Conservation (phyloP, 805 yeast genomes). For the Candida anglica region DNA sequence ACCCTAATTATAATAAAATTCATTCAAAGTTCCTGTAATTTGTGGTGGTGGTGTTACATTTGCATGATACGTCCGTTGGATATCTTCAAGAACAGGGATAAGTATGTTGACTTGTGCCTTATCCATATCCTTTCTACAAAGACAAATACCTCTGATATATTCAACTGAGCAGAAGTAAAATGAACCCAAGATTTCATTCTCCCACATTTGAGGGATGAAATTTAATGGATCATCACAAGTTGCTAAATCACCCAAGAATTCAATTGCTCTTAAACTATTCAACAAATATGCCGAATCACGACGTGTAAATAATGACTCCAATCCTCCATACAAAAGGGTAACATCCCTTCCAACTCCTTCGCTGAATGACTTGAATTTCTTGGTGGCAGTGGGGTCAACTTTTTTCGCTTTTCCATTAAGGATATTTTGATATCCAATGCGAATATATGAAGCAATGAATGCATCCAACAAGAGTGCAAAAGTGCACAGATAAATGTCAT, state of each 20-base stretch:
- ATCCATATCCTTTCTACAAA: slow-evolving; percentile 44
- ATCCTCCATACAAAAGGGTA: slow-evolving; percentile 30
- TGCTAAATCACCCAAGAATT: slow-evolving; percentile 35
- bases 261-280: slow-evolving; percentile 37
- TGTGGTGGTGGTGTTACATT: slow-evolving; percentile 29
- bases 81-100: slow-evolving; percentile 21
- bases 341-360: slow-evolving; percentile 38
- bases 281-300: slow-evolving; percentile 36
- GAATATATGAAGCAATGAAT: slow-evolving; percentile 32
- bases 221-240: slow-evolving; percentile 33
- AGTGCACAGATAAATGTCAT: slow-evolving; percentile 37
- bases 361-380: slow-evolving; percentile 33
- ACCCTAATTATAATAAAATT: slow-evolving; percentile 19
- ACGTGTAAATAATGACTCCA: slow-evolving; percentile 35
- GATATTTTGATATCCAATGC: slow-evolving; percentile 38
- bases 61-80: slow-evolving; percentile 28
- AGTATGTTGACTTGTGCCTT: slow-evolving; percentile 22
- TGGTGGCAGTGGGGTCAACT: slow-evolving; percentile 34
- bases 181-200: slow-evolving; percentile 49
- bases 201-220: slow-evolving; percentile 48
- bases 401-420: slow-evolving; percentile 39
- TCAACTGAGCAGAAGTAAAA: slow-evolving; percentile 78
- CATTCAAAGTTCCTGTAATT: slow-evolving; percentile 30
- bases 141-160: slow-evolving; percentile 61
- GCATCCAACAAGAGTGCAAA: slow-evolving; percentile 35